phyloP scores from a whole-genome alignment of 192 early-diverging fungal genomes.

The Backusella tuberculispora region DNA sequence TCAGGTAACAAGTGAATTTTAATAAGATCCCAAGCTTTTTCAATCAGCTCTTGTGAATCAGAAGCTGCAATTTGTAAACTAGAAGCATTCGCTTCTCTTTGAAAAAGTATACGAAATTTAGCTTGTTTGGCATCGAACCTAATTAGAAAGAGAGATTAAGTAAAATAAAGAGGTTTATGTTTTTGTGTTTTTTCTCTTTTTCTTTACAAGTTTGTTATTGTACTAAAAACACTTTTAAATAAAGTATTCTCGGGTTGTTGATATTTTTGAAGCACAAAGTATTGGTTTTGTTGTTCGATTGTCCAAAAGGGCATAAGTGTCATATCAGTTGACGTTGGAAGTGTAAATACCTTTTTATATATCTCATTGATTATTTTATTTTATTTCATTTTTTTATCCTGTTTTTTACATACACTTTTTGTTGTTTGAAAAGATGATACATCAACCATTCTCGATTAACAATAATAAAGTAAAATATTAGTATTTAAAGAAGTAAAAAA shows the following conservation, averaged over 20 bases:
- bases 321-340: slow-evolving; percentile 53
- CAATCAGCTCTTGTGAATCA: slow-evolving; percentile 76
- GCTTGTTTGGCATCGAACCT: slow-evolving; percentile 91
- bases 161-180: not conserved
- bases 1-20: slow-evolving; percentile 55
- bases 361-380: not conserved
- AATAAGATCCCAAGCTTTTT: slow-evolving; percentile 90
- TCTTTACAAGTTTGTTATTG: slow-evolving; percentile 85
- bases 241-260: slow-evolving; percentile 57
- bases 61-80: slow-evolving; percentile 80
- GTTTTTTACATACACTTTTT: not conserved
- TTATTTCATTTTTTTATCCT: not conserved
- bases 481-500: not conserved
- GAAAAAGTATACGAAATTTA: slow-evolving; percentile 84
- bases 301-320: slow-evolving; percentile 67
- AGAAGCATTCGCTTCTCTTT: slow-evolving; percentile 52
- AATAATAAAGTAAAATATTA: too few species aligned
- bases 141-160: not conserved
- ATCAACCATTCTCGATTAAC: not conserved
- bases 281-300: slow-evolving; percentile 57
- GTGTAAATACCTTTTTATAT: slow-evolving; percentile 38
- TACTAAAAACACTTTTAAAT: slow-evolving; percentile 74
- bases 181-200: not conserved
- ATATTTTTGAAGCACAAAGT: slow-evolving; percentile 73
- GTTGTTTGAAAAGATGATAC: not conserved